These are phyloP conservation scores for Daldinia sp. DNA, from an alignment of 2,329 filamentous ascomycete species.

Conservation along the genomic window DNA sequence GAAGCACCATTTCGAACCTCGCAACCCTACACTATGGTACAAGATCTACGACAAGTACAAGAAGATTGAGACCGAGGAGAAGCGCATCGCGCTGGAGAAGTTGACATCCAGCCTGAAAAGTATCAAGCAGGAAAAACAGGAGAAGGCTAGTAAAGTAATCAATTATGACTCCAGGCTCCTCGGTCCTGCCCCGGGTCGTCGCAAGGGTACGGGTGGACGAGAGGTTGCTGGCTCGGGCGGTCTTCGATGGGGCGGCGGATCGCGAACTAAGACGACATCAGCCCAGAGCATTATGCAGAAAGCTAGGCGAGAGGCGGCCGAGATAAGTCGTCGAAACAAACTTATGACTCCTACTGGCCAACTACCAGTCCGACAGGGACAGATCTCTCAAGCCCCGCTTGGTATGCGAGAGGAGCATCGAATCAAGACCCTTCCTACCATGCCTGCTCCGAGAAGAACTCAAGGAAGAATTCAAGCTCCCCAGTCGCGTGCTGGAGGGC, in stretches of 20 bases:
- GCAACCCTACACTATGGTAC: conserved; percentile 76
- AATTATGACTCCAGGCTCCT: conserved; percentile 54
- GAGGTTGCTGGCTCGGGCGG: conserved; percentile 38
- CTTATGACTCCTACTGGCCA: conserved; percentile 53
- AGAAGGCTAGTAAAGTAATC: conserved; percentile 66
- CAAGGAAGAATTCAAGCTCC: conserved; percentile 38
- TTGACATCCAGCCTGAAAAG: conserved; percentile 66
- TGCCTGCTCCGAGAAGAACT: conserved; percentile 30
- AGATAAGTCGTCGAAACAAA: conserved; percentile 59
- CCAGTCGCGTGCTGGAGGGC: conserved; percentile 4
- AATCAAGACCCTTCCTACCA: conserved; percentile 50
- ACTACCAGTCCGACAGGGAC: conserved; percentile 46
- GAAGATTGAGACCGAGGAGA: conserved; percentile 63
- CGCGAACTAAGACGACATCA: conserved; percentile 60
- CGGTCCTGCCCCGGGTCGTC: conserved; percentile 52
- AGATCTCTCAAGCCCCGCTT: conserved; percentile 59
- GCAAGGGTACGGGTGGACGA: conserved; percentile 28
- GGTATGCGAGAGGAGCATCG: conserved; percentile 63
- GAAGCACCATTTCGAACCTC: conserved; percentile 69
- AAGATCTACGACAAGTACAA: conserved; percentile 78
- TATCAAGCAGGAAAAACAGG: conserved; percentile 64
- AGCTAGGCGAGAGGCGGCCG: conserved; percentile 63
- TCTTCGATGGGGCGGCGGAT: conserved; percentile 57
- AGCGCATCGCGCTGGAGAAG: conserved; percentile 64
- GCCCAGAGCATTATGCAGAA: conserved; percentile 64